These are phyloP conservation scores for Knoxia roxburghii DNA, from an alignment of 257 asterid genomes.

Conservation along the genomic window DNA sequence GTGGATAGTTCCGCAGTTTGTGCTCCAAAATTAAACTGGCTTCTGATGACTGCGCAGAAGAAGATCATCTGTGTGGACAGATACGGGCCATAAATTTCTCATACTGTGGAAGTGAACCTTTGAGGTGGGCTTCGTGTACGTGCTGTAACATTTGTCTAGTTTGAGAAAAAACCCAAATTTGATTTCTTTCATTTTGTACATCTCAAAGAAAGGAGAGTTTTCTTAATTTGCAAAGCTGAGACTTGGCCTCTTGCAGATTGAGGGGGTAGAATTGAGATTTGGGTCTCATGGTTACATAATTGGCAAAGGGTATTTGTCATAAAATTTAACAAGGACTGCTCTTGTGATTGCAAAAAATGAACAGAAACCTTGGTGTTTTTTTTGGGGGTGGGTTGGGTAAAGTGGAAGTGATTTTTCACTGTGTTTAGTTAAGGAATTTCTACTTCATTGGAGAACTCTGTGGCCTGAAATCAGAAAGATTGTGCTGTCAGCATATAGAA, in stretches of 20 bases:
- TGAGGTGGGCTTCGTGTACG: background rate
- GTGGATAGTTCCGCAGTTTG: constrained; percentile 51
- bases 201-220: background rate
- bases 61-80: constrained; percentile 90
- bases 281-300: no score
- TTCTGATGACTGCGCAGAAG: constrained; percentile 94
- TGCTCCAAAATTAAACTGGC: constrained; percentile 84
- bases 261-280: background rate
- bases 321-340: no score
- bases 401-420: background rate
- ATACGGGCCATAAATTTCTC: constrained; percentile 76
- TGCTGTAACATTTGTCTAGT: background rate
- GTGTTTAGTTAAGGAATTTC: background rate
- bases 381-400: no score
- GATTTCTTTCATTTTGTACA: background rate
- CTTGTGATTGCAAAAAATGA: background rate
- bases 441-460: no score
- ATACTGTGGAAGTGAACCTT: constrained; percentile 9
- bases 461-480: no score
- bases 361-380: background rate
- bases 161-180: background rate
- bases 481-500: background rate
- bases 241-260: background rate
- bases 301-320: no score
- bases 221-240: background rate